phyloP scores from a whole-genome alignment of 257 asterid genomes.

The Petunia axillaris region DNA sequence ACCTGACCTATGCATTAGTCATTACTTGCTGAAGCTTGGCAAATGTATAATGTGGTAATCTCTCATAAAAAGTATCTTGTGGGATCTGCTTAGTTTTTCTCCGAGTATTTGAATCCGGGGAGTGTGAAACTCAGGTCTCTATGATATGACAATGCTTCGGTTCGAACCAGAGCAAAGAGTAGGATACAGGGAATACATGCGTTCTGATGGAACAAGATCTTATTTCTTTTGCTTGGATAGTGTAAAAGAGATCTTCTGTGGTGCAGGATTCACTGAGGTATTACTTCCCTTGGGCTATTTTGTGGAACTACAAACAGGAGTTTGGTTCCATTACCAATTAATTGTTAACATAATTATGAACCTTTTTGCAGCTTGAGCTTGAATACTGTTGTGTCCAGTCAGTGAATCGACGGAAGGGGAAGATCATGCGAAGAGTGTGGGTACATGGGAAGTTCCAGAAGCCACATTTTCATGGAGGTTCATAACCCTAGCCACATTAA shows the following conservation, averaged over 20 bases:
- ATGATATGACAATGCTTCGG: constrained; percentile 98
- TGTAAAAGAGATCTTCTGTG: constrained; percentile 55
- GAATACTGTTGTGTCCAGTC: constrained; percentile 91
- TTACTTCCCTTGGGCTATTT: not conserved
- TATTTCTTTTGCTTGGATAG: constrained; percentile 82
- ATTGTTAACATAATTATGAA: not conserved
- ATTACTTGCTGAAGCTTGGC: not conserved
- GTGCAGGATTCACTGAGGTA: constrained; percentile 85
- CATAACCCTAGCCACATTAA: not conserved
- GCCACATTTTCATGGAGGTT: constrained; percentile 31
- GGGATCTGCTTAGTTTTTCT: not conserved
- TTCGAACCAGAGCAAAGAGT: constrained; percentile 70
- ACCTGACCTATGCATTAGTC: not conserved
- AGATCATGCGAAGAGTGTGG: constrained; percentile 90
- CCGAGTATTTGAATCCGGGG: constrained; percentile 8
- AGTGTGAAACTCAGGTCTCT: constrained; percentile 59
- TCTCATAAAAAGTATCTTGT: not conserved
- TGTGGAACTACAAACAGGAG: not conserved
- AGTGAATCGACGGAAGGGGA: constrained; percentile 75
- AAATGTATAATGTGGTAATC: not conserved
- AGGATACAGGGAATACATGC: constrained; percentile 80
- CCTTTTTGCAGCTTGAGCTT: constrained; percentile 72
- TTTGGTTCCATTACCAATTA: constrained; percentile 16
- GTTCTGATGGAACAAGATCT: constrained; percentile 91
- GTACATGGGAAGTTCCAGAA: constrained; percentile 94